Evolutionary conservation across 495 filamentous ascomycete species (phyloP), one percentile per base, ranked within the genome.

Genomic region (Aspergillus biplanus): DNA sequence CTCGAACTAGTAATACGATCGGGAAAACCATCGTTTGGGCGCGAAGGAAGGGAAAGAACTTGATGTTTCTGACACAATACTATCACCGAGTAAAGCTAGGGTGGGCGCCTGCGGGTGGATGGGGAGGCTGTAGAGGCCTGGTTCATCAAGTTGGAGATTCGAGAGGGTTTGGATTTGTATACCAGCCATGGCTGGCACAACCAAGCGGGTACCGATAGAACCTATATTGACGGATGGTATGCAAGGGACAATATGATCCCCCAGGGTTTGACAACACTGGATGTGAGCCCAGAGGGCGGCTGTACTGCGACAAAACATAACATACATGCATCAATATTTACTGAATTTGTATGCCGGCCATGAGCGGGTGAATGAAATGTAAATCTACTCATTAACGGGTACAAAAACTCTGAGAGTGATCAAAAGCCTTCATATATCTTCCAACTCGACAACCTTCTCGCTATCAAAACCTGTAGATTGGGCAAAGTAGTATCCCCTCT

Each of bases 41-140:
- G 5, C 46, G 73, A 34, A 84, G 73, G 58, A 81, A 83, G 0
- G 18, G 50, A 16, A 75, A 64, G n/a, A 46, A 70, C 76, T 0
- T 76, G 68, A 13, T 68, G 46, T 79, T 71, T 48, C 68, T 64
- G 11, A 63, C 65, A 50, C 69, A 33, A 83, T 83, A 48, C 86
- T 82, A 67, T 86, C 83, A n/a, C 84, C 83, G 12, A 86, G 74
- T 1, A 86, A 71, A 7, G 79, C 79, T 0, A 87, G 71, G 62
- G 80, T 80, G 1, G 76, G 79, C 6, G 80, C 77, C 37, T 68
- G 65, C 12, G 78, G 75, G 1, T 49, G 76, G 5, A 69, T 52
- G 61, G 81, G 85, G 27, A 69, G 63, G 56, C 77, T 71, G 64
- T 85, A 86, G 18, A 71, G 61, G 9, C 73, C 68, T 0, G 74